A percentile compares a stretch with the other conserved stretches of the same genome.
These are phyloP conservation scores for Magnaporthiopsis incrustans DNA, from an alignment of 2,329 filamentous ascomycete genomes.

Conservation along the genomic window DNA sequence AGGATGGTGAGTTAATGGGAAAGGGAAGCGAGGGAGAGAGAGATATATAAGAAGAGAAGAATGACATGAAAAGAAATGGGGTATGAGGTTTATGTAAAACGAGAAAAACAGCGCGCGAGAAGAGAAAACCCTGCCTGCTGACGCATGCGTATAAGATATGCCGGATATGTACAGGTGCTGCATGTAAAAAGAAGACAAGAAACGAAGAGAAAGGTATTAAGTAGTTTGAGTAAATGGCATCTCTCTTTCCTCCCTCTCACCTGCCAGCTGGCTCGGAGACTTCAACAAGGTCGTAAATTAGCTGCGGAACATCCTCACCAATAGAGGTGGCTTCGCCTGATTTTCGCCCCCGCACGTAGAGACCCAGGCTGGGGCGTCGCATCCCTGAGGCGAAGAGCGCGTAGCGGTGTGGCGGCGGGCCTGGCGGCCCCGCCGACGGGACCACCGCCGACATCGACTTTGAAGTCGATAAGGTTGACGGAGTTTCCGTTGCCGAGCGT, in stretches of 20 bases:
- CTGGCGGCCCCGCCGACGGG: conserved; percentile 5
- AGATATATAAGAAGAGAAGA: background rate
- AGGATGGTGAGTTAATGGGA: too few relatives aligned
- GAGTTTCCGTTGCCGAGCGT: conserved; percentile 30
- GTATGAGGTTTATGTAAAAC: background rate
- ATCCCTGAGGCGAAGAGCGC: background rate
- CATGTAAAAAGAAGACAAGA: too few relatives aligned
- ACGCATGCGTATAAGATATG: background rate
- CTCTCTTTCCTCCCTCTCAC: background rate
- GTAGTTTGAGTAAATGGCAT: background rate
- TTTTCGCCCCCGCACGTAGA: background rate
- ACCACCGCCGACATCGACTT: conserved; percentile 23
- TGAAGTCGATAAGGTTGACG: conserved; percentile 42
- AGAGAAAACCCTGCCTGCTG: conserved; percentile 1
- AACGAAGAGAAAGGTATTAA: conserved; percentile 1
- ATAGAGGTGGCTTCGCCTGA: background rate
- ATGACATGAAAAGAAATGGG: background rate
- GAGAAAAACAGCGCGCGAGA: background rate
- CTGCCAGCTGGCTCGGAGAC: background rate
- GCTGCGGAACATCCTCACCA: background rate
- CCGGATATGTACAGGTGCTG: background rate
- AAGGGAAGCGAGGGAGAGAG: too few relatives aligned
- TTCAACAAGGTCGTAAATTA: background rate
- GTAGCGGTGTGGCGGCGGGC: background rate
- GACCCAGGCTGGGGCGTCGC: background rate